Conservation (phyloP, 106 monocot genomes). For the Dactylorhiza incarnata region DNA sequence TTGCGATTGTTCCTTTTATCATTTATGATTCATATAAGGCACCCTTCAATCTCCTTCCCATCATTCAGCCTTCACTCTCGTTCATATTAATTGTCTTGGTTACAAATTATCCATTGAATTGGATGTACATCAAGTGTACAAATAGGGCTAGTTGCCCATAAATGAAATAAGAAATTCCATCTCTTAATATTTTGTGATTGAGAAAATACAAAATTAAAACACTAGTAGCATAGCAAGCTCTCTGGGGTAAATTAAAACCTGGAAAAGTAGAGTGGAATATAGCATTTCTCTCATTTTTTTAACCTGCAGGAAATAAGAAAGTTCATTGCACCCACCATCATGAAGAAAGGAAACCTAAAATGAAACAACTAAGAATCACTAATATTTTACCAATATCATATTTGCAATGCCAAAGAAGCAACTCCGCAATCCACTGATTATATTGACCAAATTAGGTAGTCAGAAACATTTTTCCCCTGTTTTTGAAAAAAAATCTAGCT, state of each 20-base stretch:
- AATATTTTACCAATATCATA: constrained; percentile 75
- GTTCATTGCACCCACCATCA: background rate
- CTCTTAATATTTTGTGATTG: too few species aligned
- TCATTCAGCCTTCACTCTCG: too few species aligned
- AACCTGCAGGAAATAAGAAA: constrained; percentile 40
- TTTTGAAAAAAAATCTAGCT: background rate
- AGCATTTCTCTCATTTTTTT: constrained; percentile 84
- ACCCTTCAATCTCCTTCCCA: too few species aligned
- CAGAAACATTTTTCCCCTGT: background rate
- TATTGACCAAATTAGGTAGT: constrained; percentile 15
- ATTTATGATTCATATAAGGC: too few species aligned
- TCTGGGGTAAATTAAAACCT: constrained; percentile 27
- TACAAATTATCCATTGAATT: too few species aligned
- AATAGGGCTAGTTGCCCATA: too few species aligned
- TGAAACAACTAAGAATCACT: background rate
- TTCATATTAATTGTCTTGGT: too few species aligned
- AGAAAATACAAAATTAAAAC: background rate
- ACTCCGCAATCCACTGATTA: constrained; percentile 78
- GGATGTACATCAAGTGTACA: too few species aligned
- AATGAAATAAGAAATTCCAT: too few species aligned
- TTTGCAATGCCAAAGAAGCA: constrained; percentile 90
- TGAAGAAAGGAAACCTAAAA: background rate
- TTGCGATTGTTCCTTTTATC: too few species aligned
- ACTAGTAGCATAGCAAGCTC: background rate
- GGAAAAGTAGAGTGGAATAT: constrained; percentile 64